These are phyloP conservation scores for Ceratobasidium sp. DNA, from an alignment of 1,284 basidiomycete species.

Conservation along the genomic window DNA sequence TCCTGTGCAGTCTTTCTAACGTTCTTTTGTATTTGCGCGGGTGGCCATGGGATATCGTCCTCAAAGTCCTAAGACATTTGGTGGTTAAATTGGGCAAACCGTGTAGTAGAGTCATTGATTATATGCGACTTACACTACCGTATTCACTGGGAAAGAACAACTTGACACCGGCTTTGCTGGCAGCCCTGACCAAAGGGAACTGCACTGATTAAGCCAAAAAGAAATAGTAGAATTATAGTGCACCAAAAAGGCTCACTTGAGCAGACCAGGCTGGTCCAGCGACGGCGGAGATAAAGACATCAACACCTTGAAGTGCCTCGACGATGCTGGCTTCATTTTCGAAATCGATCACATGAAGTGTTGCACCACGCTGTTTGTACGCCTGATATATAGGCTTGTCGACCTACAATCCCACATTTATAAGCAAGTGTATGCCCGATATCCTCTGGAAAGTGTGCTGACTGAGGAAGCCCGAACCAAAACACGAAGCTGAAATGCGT, in stretches of 20 bases:
- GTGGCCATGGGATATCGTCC: background rate
- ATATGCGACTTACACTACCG: slow-evolving; percentile 7
- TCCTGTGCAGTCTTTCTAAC: slow-evolving; percentile 5
- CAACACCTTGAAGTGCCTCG: slow-evolving; percentile 15
- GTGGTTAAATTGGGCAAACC: background rate
- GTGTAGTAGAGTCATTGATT: background rate
- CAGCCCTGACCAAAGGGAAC: slow-evolving; percentile 7
- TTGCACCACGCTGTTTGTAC: slow-evolving; percentile 1
- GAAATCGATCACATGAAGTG: background rate
- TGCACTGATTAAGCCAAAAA: background rate
- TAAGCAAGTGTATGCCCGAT: background rate
- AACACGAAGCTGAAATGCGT: background rate
- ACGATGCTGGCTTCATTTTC: slow-evolving; percentile 8
- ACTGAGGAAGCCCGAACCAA: background rate
- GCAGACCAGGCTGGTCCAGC: background rate
- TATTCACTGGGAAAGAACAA: slow-evolving; percentile 21
- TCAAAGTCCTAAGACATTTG: background rate
- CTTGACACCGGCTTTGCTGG: slow-evolving; percentile 15
- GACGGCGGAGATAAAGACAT: slow-evolving; percentile 9
- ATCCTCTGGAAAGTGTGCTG: background rate
- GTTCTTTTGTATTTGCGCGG: background rate
- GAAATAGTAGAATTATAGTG: too few relatives aligned
- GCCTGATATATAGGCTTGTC: background rate
- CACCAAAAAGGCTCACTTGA: background rate
- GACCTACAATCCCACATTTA: background rate